These are phyloP conservation scores for Leonotis leonurus DNA, from an alignment of 257 asterid genomes.

Conservation along the genomic window DNA sequence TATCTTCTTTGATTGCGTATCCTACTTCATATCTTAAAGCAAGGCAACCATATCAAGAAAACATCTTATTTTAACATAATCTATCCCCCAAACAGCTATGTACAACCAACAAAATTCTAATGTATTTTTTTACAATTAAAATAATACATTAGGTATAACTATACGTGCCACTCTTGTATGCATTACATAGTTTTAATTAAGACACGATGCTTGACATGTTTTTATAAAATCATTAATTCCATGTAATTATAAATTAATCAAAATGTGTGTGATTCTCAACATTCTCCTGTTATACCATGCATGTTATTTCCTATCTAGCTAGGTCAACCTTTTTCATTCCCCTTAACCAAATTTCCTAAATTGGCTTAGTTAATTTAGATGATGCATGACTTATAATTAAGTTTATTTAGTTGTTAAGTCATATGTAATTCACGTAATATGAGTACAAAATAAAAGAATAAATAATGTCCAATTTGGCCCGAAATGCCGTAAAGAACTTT, in stretches of 20 bases:
- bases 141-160: conserved; percentile 3
- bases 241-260: background rate
- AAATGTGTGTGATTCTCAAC: conserved; percentile 24
- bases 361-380: background rate
- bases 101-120: conserved; percentile 25
- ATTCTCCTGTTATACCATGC: conserved; percentile 28
- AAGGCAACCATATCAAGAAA: conserved; percentile 19
- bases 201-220: conserved; percentile 6
- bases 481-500: conserved; percentile 1
- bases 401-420: background rate
- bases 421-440: background rate
- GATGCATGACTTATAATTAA: background rate
- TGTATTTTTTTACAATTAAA: background rate
- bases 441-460: background rate
- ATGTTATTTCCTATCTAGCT: conserved; percentile 9
- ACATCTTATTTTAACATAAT: background rate
- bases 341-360: background rate
- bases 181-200: background rate
- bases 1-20: conserved; percentile 8
- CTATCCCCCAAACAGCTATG: conserved; percentile 17
- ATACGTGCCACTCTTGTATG: conserved; percentile 26
- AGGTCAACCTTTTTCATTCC: conserved; percentile 19
- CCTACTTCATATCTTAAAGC: conserved; percentile 26
- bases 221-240: conserved; percentile 16
- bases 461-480: background rate